Percentiles rank a stretch among this genome's conserved stretches.
phyloP scores from a whole-genome alignment of 73 alveolate genomes.

The Paramecium sexaurelia region DNA sequence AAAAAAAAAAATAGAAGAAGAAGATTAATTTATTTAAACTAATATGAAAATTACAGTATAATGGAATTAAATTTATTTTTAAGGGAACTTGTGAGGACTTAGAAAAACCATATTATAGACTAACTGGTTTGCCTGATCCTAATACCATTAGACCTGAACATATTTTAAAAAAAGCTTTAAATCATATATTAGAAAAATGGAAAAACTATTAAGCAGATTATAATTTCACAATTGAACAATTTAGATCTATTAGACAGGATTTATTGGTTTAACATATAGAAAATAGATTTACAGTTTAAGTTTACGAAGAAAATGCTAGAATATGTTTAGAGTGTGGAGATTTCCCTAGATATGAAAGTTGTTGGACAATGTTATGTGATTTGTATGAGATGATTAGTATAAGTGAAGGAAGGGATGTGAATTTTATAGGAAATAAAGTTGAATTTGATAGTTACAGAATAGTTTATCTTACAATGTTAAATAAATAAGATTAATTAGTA shows the following conservation, averaged over 20 bases:
- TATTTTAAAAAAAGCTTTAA: conserved; percentile 75
- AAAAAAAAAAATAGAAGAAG: conserved; percentile 39
- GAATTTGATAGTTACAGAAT: conserved; percentile 83
- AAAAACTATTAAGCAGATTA: conserved; percentile 73
- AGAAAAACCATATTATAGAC: conserved; percentile 84
- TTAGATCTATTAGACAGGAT: conserved; percentile 85
- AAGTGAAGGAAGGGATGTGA: conserved; percentile 70
- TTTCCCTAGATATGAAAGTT: conserved; percentile 80
- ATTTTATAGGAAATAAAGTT: conserved; percentile 31
- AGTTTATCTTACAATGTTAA: conserved; percentile 73
- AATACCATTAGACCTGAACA: conserved; percentile 85
- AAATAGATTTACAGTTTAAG: conserved; percentile 81
- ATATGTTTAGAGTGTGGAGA: conserved; percentile 85
- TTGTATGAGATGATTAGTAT: conserved; percentile 73
- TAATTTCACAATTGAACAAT: conserved; percentile 77
- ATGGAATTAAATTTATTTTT: conserved; percentile 13
- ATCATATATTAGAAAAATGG: conserved; percentile 76
- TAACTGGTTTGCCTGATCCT: conserved; percentile 85
- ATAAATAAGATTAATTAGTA: conserved; percentile 61
- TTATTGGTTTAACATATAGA: conserved; percentile 79
- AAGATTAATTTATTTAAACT: neutral
- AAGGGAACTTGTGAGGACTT: conserved; percentile 76
- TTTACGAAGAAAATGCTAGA: conserved; percentile 88
- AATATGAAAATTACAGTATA: conserved; percentile 21
- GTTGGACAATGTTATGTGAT: conserved; percentile 80